Conservation (phyloP, 805 yeast species). For the Candida ulmi region DNA sequence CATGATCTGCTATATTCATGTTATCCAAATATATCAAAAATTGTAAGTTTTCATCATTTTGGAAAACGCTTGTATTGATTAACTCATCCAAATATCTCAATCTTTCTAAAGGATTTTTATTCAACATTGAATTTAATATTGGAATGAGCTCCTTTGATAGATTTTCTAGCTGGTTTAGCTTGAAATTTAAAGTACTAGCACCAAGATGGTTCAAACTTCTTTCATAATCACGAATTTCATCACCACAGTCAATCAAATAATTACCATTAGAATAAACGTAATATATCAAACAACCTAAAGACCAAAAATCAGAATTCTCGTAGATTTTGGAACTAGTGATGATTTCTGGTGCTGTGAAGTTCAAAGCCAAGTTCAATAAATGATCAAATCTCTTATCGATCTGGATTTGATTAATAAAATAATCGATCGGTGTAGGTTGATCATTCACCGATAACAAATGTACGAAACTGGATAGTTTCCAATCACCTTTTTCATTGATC, state of each 20-base stretch:
- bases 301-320: conserved; percentile 74
- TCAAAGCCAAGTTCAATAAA: conserved; percentile 63
- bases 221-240: conserved; percentile 56
- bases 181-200: background rate
- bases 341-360: conserved; percentile 82
- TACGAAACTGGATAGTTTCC: conserved; percentile 84
- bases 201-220: conserved; percentile 36
- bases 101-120: conserved; percentile 36
- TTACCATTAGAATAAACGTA: conserved; percentile 56
- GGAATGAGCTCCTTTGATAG: conserved; percentile 34
- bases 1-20: conserved; percentile 1
- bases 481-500: conserved; percentile 81
- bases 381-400: conserved; percentile 71
- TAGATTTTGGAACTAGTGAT: conserved; percentile 58
- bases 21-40: conserved; percentile 9
- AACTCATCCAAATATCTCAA: background rate
- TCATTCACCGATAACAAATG: conserved; percentile 28
- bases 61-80: conserved; percentile 3
- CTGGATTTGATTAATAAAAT: conserved; percentile 61
- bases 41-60: conserved; percentile 3
- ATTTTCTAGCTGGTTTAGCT: background rate
- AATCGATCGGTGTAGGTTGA: conserved; percentile 43
- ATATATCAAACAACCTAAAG: conserved; percentile 73
- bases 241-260: conserved; percentile 43
- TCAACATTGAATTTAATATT: conserved; percentile 56